Evolutionary conservation across 225 moss, liverwort and hornwort genomes (phyloP).

Genomic region (Polytrichum commune): DNA sequence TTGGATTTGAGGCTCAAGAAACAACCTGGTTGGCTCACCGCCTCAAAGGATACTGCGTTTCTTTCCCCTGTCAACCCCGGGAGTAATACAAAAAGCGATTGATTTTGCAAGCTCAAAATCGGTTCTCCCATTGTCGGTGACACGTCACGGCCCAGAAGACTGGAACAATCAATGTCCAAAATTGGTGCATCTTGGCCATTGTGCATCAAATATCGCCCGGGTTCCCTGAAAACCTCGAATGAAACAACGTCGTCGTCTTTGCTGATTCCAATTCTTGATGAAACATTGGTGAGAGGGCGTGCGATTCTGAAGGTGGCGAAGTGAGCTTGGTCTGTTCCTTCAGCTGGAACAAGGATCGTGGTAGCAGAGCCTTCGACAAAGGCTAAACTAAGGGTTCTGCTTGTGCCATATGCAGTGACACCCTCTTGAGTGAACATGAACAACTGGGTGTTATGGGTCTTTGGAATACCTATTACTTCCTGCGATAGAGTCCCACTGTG

Average conservation of each 20-base stretch:
- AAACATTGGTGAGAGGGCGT: constrained; percentile 6
- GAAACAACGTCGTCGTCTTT: constrained; percentile 31
- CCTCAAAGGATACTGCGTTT: constrained; percentile 71
- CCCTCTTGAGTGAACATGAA: constrained; percentile 64
- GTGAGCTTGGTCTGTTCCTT: constrained; percentile 75
- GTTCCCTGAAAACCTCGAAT: constrained; percentile 79
- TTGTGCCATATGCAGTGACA: constrained; percentile 2
- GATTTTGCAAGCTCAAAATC: neutral
- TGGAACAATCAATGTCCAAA: constrained; percentile 15
- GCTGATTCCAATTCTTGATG: neutral
- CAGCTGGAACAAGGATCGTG: constrained; percentile 50
- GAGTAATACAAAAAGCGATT: constrained; percentile 42
- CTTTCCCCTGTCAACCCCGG: constrained; percentile 62
- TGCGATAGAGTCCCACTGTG: constrained; percentile 32
- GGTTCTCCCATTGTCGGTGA: neutral
- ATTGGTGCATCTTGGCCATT: constrained; percentile 54
- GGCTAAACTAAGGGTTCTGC: constrained; percentile 25
- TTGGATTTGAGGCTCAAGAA: constrained; percentile 49
- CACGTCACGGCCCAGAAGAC: neutral
- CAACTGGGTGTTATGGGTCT: constrained; percentile 41
- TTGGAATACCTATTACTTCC: constrained; percentile 69
- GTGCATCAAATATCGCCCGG: constrained; percentile 67
- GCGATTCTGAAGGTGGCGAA: constrained; percentile 64
- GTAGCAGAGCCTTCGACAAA: constrained; percentile 31
- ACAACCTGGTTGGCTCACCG: constrained; percentile 65